A percentile compares a stretch with the other conserved stretches of the same genome.
Conservation (phyloP, 2,329 filamentous ascomycete species). For the Pseudogymnoascus sp. region DNA sequence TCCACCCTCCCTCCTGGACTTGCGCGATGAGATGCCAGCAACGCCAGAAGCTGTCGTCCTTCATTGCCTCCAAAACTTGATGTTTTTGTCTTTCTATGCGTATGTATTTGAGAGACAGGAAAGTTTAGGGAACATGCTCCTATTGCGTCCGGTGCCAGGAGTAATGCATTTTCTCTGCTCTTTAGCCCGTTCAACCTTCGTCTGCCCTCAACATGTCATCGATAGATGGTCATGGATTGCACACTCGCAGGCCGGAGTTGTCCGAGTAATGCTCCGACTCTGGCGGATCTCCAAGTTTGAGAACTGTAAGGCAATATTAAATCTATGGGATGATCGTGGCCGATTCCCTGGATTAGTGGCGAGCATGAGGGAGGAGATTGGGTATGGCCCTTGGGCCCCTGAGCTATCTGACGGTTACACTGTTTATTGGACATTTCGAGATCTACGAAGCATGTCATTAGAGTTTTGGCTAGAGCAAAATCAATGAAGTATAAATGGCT, state of each 20-base stretch:
- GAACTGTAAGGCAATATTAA: background rate
- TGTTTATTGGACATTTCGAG: background rate
- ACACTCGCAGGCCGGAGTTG: background rate
- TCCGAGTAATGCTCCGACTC: background rate
- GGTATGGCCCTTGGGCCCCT: background rate
- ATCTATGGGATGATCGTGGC: background rate
- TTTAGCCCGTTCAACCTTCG: background rate
- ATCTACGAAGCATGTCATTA: background rate
- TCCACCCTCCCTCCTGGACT: background rate
- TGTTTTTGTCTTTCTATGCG: background rate
- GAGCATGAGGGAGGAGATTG: background rate
- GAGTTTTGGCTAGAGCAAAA: background rate
- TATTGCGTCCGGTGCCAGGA: background rate
- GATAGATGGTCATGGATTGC: background rate
- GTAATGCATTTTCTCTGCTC: background rate
- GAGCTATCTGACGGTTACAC: background rate
- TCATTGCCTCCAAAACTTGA: background rate
- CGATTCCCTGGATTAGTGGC: background rate
- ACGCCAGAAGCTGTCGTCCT: background rate
- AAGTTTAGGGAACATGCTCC: background rate
- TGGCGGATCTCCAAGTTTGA: background rate
- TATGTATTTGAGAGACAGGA: background rate
- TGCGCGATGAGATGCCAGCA: background rate
- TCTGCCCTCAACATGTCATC: background rate
- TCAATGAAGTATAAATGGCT: background rate